Conservation (phyloP, 2,329 filamentous ascomycete species). For the Grosmannia clavigera region DNA sequence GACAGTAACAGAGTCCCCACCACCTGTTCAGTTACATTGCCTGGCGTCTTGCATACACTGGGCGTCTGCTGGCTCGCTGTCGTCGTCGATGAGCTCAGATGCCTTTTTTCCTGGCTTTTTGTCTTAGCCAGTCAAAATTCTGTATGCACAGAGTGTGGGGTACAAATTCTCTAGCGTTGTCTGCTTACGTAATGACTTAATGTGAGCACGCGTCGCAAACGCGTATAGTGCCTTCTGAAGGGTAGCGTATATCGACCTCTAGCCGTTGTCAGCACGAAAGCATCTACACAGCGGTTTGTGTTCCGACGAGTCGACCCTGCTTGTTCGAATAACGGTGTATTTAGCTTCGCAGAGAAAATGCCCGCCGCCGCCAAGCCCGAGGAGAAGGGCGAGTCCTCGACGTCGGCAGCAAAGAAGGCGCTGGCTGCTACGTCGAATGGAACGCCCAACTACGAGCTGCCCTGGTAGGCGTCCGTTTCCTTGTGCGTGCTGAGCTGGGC, state of each 20-base stretch:
- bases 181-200: neutral
- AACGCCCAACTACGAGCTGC: conserved; percentile 56
- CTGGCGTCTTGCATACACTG: neutral
- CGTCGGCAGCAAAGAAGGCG: conserved; percentile 42
- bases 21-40: neutral
- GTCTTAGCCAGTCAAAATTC: neutral
- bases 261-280: neutral
- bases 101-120: neutral
- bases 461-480: conserved; percentile 45
- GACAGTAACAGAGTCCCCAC: neutral
- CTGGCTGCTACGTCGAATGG: conserved; percentile 37
- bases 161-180: neutral
- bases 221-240: neutral
- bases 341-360: conserved; percentile 23
- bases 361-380: conserved; percentile 33
- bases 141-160: neutral
- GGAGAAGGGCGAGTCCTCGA: conserved; percentile 49
- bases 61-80: neutral
- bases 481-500: neutral
- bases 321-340: neutral
- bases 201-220: neutral
- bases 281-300: neutral
- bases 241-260: neutral
- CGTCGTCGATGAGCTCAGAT: neutral
- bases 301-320: neutral